phyloP scores from a whole-genome alignment of 2,329 filamentous ascomycete genomes.

The Paracamarosporium sp. region DNA sequence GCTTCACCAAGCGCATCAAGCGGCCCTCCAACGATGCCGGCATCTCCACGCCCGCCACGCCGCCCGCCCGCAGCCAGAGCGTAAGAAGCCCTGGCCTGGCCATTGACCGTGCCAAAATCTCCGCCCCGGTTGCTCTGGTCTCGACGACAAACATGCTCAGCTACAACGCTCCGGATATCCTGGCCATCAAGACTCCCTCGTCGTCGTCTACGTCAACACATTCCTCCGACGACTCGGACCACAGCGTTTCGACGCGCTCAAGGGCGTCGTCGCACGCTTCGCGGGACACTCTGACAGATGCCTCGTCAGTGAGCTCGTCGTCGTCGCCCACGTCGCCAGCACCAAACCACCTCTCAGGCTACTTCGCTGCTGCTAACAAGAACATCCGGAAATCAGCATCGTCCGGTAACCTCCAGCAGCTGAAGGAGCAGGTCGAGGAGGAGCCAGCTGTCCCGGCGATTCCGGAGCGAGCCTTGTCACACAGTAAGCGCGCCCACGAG shows the following conservation, averaged over 20 bases:
- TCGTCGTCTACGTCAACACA: slow-evolving; percentile 63
- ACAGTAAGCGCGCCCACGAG: slow-evolving; percentile 87
- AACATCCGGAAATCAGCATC: slow-evolving; percentile 52
- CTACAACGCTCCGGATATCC: slow-evolving; percentile 89
- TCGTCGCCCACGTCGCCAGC: slow-evolving; percentile 58
- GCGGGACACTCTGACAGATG: slow-evolving; percentile 73
- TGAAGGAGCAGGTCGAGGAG: slow-evolving; percentile 27
- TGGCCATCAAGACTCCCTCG: slow-evolving; percentile 46
- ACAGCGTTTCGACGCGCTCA: slow-evolving; percentile 56
- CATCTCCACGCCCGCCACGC: slow-evolving; percentile 29
- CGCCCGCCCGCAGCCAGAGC: slow-evolving; percentile 50
- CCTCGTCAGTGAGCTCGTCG: slow-evolving; percentile 58
- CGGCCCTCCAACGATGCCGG: slow-evolving; percentile 52
- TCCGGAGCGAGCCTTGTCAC: slow-evolving; percentile 80
- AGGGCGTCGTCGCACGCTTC: slow-evolving; percentile 60
- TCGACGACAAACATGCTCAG: slow-evolving; percentile 97
- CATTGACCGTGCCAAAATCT: slow-evolving; percentile 76
- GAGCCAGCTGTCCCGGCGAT: slow-evolving; percentile 68
- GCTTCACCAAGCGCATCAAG: slow-evolving; percentile 74
- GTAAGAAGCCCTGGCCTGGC: slow-evolving; percentile 54
- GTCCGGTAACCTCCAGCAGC: slow-evolving; percentile 36
- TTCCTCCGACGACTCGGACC: slow-evolving; percentile 77
- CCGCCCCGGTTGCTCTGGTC: slow-evolving; percentile 81
- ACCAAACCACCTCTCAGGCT: slow-evolving; percentile 63
- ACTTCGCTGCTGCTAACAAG: slow-evolving; percentile 61